phyloP scores from a whole-genome alignment of 192 early-diverging fungal species.

The Lunasporangiospora selenospora region DNA sequence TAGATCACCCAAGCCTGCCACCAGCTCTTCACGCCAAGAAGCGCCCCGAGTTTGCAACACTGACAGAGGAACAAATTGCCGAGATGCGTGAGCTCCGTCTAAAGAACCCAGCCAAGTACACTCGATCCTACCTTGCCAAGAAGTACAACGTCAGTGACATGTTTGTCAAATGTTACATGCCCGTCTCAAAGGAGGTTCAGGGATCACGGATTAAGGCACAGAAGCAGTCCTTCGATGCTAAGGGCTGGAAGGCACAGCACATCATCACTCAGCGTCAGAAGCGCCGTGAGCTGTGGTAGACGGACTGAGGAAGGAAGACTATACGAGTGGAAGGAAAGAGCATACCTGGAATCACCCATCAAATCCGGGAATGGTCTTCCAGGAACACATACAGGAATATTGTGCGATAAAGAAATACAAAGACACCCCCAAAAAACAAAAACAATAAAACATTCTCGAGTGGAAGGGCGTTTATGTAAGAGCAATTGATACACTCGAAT shows the following conservation, averaged over 20 bases:
- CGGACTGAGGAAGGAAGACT: no score
- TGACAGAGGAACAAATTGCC: constrained; percentile 33
- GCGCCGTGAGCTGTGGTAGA: constrained; percentile 44
- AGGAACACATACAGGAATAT: no score
- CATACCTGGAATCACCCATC: no score
- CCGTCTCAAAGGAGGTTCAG: constrained; percentile 40
- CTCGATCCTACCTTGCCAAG: constrained; percentile 40
- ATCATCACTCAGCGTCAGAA: constrained; percentile 42
- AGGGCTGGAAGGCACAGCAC: constrained; percentile 46
- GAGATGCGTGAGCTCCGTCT: constrained; percentile 34
- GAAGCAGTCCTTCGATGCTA: constrained; percentile 28
- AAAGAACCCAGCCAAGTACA: constrained; percentile 43
- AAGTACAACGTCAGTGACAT: constrained; percentile 45
- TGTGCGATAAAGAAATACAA: no score
- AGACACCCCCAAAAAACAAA: no score
- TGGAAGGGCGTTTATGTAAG: no score
- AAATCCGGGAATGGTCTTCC: no score
- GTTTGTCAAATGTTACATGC: constrained; percentile 44
- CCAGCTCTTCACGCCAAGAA: constrained; percentile 25
- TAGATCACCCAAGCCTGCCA: constrained; percentile 35
- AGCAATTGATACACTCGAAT: no score
- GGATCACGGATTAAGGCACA: constrained; percentile 33
- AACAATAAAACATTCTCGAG: no score
- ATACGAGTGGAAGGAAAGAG: no score
- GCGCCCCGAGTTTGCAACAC: constrained; percentile 29